Base-by-base conservation (phyloP, 306 rosid genomes). In the Sicyos edulis region DNA sequence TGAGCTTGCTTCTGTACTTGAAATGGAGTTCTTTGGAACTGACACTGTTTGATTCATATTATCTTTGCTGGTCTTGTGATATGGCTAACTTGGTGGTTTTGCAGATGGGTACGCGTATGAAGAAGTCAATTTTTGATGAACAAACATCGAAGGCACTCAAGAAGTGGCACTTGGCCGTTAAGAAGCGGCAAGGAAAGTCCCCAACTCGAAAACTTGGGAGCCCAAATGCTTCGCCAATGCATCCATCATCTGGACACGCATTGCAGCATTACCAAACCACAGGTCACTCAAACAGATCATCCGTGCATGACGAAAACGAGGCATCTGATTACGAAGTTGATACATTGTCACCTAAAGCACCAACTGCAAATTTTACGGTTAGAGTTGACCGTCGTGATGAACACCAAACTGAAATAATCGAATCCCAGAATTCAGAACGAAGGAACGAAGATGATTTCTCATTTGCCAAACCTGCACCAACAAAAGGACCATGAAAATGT, bases 91-190 rank as follows among this genome's bases (percentile, higher is more conserved):
- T 3, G 65, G 16, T 20, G 34, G 64, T 20, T 51, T 34, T 71
- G 82, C 85, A 93, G 98, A 93, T 93, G 98, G 98, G 98, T 55
- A 75, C 98, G 10, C 57, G 80, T 57, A 86, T 90, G 96, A 93
- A 93, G 73, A 85, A 51, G 66, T 82, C 97, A 52, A 86, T 93
- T 68, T 93, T 93, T 54, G 97, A 93, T 16, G 96, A 88, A 70
- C 96, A 93, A 75, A 93, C 98, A 82, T 79, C 88, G 0, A 87
- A 76, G 77, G 98, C 98, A 10, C 77, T 93, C 2, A 87, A 85
- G 83, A 85, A 88, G 74, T 93, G 98, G 98, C 93, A 76, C 80
- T 83, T 70, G 82, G 82, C 79, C 49, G 98, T 68, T 72, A 87
- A 88, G 78, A 90, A 86, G 88, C 87, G 83, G 77, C 83, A 88